A percentile compares a stretch with the other conserved stretches of the same genome.
phyloP scores from a whole-genome alignment of 257 asterid genomes.

The Catharanthus roseus region DNA sequence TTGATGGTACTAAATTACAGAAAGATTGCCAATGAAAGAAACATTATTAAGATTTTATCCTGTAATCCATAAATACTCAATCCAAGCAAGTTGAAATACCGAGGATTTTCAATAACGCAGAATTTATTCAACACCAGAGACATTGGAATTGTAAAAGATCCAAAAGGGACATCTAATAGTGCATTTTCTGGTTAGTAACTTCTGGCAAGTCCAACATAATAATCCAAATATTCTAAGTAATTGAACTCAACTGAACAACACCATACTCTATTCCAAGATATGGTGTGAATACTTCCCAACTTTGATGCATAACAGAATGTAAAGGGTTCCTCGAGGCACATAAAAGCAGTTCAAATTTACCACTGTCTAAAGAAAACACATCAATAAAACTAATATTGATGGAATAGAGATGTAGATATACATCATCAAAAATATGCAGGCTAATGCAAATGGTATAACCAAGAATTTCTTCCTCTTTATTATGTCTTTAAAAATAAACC shows the following conservation, averaged over 20 bases:
- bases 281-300: neutral
- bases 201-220: neutral
- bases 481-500: neutral
- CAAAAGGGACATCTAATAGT: neutral
- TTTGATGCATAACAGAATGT: neutral
- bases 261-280: neutral
- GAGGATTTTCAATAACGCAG: too few species aligned
- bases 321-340: neutral
- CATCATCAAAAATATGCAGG: neutral
- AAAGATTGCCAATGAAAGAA: neutral
- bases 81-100: neutral
- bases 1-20: neutral
- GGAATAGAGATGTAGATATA: neutral
- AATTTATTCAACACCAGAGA: too few species aligned
- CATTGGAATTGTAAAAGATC: too few species aligned
- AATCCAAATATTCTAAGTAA: too few species aligned
- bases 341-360: neutral
- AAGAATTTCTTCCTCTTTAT: slow-evolving; percentile 1
- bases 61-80: neutral
- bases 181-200: neutral
- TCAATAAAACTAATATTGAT: neutral
- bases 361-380: neutral
- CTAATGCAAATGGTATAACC: neutral
- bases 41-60: neutral
- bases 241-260: neutral